Base-by-base conservation (phyloP, 805 yeast genomes). In the Zygoascus ofunaensis region DNA sequence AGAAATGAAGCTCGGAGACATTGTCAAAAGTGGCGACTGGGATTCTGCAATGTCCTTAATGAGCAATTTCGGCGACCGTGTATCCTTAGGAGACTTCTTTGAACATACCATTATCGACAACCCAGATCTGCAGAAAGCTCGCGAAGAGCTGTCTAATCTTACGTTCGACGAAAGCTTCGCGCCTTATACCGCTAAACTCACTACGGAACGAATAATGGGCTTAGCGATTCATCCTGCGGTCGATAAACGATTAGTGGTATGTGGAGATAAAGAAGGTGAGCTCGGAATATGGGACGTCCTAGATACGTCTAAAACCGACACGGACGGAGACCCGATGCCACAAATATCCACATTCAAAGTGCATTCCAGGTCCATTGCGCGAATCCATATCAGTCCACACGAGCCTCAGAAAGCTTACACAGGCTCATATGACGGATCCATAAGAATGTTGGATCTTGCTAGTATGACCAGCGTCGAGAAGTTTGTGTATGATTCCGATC, bases 261-360 rank as follows among this genome's bases (percentile, higher is more conserved):
- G 87, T 1, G 97, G 97, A 38, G 98, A 92, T 62, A 85, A 86
- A 10, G 64, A 66, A n/a, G 98, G 98, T 4, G 74, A 78, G 49
- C 63, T 87, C 36, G 97, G 97, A 0, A 70, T 92, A 14, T 90
- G 97, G 97, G 79, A 89, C 37, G 81, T 84, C 5, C 12, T 26
- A 12, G 72, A 65, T 19, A 65, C 62, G 7, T 61, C 60, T 8
- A 62, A 59, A 2, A 66, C 62, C 21, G 45, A 38, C 10, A 20
- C 58, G 0, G 72, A 64, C 19, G 69, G 62, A 5, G 64, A 60
- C 15, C 62, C 56, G 5, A 40, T 37, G 3, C 60, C 61, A 3
- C 74, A 77, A 34, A 74, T 85, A 2, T 65, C 83, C 0, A 73
- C 76, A 18, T 72, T 87, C 51, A 79, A 78, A 51, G 74, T 87